phyloP scores from a whole-genome alignment of 140 eudicot species.

The Bidens hawaiensis region DNA sequence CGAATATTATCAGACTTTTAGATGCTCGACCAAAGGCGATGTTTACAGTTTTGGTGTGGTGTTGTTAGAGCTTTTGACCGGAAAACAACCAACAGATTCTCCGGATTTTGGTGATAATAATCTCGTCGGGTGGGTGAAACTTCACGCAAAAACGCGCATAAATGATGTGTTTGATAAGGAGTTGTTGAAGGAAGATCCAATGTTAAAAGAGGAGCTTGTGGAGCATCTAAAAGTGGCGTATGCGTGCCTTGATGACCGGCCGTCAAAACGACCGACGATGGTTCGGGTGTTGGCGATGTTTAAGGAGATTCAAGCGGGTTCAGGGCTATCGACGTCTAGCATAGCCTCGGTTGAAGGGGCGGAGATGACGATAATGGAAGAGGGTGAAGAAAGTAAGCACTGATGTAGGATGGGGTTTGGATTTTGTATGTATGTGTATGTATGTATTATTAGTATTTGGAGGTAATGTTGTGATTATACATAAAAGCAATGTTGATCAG shows the following conservation, averaged over 20 bases:
- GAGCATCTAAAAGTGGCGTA: slow-evolving; percentile 77
- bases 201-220: slow-evolving; percentile 65
- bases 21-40: slow-evolving; percentile 89
- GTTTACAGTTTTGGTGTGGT: slow-evolving; percentile 95
- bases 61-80: slow-evolving; percentile 82
- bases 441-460: slow-evolving; percentile 31
- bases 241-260: slow-evolving; percentile 90
- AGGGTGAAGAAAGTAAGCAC: slow-evolving; percentile 49
- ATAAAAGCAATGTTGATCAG: slow-evolving; percentile 37
- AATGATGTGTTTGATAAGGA: slow-evolving; percentile 73
- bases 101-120: slow-evolving; percentile 90
- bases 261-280: slow-evolving; percentile 80
- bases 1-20: slow-evolving; percentile 85
- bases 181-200: slow-evolving; percentile 62
- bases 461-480: slow-evolving; percentile 50
- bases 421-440: slow-evolving; percentile 48
- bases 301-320: slow-evolving; percentile 88
- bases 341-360: slow-evolving; percentile 40
- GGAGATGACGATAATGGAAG: slow-evolving; percentile 90
- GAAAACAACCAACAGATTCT: slow-evolving; percentile 82
- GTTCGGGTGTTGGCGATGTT: slow-evolving; percentile 93
- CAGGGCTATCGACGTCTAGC: slow-evolving; percentile 64
- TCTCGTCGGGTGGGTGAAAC: slow-evolving; percentile 92
- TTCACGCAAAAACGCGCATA: slow-evolving; percentile 45
- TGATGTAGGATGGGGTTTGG: slow-evolving; percentile 26